Base-by-base conservation (phyloP, 176 grass and related monocot genomes). In the Alloteropsis semialata region DNA sequence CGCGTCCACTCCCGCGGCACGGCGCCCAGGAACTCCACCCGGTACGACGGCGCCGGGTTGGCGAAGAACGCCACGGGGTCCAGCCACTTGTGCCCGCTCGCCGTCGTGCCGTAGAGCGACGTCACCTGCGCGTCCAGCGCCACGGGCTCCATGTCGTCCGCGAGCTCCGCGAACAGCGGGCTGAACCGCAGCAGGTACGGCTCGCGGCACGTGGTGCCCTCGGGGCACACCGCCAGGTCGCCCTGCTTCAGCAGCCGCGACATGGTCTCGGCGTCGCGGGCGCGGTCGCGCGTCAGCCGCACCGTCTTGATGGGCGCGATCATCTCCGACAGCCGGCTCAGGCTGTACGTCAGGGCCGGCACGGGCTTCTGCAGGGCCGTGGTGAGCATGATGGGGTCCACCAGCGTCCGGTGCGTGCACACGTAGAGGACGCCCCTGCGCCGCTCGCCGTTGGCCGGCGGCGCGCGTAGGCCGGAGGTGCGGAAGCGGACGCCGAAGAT, bases 201-300 rank as follows among this genome's bases (percentile, higher is more conserved):
- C 68, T 98, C 96, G 18, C 93, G 96, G 78, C 93, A 98, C 4
- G 96, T 95, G 5, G 96, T 98, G 53, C 96, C 96, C 84, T 98
- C 96, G 6, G 96, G 96, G 85, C 91, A 98, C 0, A 98, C 91
- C 3, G 85, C 91, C 5, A 98, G 88, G 36, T 87, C 87, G 0
- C 93, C 96, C 25, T 83, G 71, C 27, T 18, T 28, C 48, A 98
- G 87, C 54, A 95, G 84, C 66, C 78, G 54, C 19, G 76, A 84
- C 87, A 98, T 98, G 3, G 80, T 98, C 8, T 82, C 63, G 21
- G 91, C 89, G 62, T 98, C 96, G 0, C 88, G 84, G 10, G 50
- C 80, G 18, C 96, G 80, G 80, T 98, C 87, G 16, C 93, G 86
- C 15, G 93, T 95, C 63, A 98, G 72, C 15, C 91, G 75, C 61